Conservation (phyloP, 1,139 yeast genomes). For the Yamadazyma sp. region DNA sequence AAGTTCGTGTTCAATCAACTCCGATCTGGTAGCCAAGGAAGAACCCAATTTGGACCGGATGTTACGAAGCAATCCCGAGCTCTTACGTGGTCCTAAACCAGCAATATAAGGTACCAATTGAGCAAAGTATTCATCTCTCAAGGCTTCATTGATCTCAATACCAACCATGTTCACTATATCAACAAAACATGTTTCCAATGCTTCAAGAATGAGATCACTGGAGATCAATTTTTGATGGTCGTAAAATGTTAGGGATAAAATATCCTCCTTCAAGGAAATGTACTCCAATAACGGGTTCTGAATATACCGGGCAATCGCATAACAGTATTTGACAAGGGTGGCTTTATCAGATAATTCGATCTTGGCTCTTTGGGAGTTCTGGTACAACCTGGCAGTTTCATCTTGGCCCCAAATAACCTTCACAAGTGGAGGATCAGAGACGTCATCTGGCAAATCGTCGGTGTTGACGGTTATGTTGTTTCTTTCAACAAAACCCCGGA, state of each 20-base stretch:
- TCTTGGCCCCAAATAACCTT: conserved; percentile 83
- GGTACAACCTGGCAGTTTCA: conserved; percentile 89
- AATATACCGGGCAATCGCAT: conserved; percentile 85
- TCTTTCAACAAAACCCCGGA: conserved; percentile 57
- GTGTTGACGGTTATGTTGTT: conserved; percentile 57
- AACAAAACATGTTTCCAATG: conserved; percentile 80
- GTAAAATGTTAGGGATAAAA: conserved; percentile 70
- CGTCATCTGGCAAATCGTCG: conserved; percentile 40
- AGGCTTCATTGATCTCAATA: conserved; percentile 88
- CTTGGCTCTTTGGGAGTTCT: conserved; percentile 73
- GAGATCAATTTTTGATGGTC: conserved; percentile 74
- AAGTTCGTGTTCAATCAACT: conserved; percentile 77
- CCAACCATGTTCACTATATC: conserved; percentile 92
- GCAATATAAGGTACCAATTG: conserved; percentile 73
- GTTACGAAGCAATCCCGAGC: conserved; percentile 80
- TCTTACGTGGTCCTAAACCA: conserved; percentile 95
- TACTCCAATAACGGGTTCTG: conserved; percentile 92
- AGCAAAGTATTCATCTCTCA: conserved; percentile 71
- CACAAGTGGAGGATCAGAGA: conserved; percentile 43
- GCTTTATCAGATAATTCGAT: conserved; percentile 88
- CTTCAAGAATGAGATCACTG: conserved; percentile 60
- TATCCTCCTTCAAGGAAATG: conserved; percentile 73
- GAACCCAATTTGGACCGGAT: conserved; percentile 71
- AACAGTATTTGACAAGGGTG: conserved; percentile 77
- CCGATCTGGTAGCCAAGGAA: conserved; percentile 65